A percentile compares a stretch with the other conserved stretches of the same genome.
Evolutionary conservation across 495 filamentous ascomycete genomes (phyloP).

Genomic region (Penicillium diatomitis): DNA sequence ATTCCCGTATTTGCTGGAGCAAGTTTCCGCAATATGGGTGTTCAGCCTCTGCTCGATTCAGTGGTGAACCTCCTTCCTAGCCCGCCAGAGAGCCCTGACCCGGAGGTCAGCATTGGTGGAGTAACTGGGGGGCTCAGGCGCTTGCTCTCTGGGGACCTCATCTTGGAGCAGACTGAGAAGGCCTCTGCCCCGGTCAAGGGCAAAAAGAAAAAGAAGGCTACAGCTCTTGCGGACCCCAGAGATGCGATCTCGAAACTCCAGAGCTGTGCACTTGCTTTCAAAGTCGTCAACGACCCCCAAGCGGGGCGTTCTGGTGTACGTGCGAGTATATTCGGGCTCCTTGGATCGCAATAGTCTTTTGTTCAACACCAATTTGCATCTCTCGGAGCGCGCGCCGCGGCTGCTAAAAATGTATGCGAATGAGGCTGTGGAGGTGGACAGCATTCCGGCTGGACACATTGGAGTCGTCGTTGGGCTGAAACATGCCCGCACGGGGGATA

Average conservation of each 20-base stretch:
- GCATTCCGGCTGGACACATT: conserved; percentile 79
- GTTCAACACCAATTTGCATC: conserved; percentile 80
- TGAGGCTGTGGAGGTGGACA: conserved; percentile 73
- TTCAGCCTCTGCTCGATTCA: conserved; percentile 85
- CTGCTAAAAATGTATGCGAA: conserved; percentile 89
- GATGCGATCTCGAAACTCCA: conserved; percentile 58
- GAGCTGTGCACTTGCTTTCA: conserved; percentile 85
- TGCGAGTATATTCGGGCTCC: conserved; percentile 82
- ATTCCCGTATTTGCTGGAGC: conserved; percentile 88
- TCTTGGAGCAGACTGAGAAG: conserved; percentile 31
- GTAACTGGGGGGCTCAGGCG: conserved; percentile 41
- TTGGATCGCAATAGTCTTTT: conserved; percentile 63
- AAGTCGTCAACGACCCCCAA: conserved; percentile 83
- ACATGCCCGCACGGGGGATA: conserved; percentile 85
- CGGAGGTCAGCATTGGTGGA: conserved; percentile 60
- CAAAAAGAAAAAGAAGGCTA: conserved; percentile 34
- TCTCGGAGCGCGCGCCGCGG: conserved; percentile 71
- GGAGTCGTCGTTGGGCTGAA: conserved; percentile 93
- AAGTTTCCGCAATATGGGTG: conserved; percentile 88
- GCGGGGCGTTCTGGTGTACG: conserved; percentile 82
- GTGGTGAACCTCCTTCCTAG: conserved; percentile 79
- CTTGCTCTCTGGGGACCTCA: conserved; percentile 43
- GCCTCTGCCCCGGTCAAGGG: conserved; percentile 25
- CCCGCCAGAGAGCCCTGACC: conserved; percentile 67
- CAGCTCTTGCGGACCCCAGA: conserved; percentile 28